Evolutionary conservation across 2,329 filamentous ascomycete genomes (phyloP).

Genomic region (Hymenoscyphus occultus): DNA sequence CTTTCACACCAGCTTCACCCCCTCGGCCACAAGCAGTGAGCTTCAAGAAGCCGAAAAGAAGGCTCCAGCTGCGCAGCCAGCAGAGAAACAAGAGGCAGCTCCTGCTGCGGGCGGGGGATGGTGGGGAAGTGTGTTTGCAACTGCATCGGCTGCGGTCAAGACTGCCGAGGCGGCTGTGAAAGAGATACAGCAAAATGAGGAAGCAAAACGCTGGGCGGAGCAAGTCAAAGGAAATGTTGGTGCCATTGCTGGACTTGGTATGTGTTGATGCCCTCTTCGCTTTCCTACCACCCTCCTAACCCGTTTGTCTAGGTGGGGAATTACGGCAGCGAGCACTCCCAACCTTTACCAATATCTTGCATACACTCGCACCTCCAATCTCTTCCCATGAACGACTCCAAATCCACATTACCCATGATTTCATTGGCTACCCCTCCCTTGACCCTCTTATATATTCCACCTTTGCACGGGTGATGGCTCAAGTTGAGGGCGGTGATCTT

Average conservation of each 20-base stretch:
- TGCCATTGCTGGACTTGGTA: constrained; percentile 72
- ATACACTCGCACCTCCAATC: constrained; percentile 94
- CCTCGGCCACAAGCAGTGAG: constrained; percentile 60
- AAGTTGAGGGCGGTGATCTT: constrained; percentile 94
- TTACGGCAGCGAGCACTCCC: constrained; percentile 82
- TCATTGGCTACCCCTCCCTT: constrained; percentile 89
- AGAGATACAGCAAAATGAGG: constrained; percentile 93
- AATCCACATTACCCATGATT: constrained; percentile 96
- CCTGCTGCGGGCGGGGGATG: constrained; percentile 63
- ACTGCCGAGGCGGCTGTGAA: constrained; percentile 90
- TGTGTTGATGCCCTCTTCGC: constrained; percentile 23
- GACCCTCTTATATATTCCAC: constrained; percentile 89
- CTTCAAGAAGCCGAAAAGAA: constrained; percentile 57
- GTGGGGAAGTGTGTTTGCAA: constrained; percentile 85
- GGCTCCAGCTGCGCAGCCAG: constrained; percentile 44
- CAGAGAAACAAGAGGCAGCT: constrained; percentile 36
- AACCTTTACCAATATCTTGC: constrained; percentile 90
- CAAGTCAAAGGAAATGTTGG: constrained; percentile 89
- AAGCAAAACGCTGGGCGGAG: constrained; percentile 93
- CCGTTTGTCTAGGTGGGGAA: constrained; percentile 67
- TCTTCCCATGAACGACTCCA: constrained; percentile 94
- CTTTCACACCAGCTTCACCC: constrained; percentile 69
- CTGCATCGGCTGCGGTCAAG: constrained; percentile 74
- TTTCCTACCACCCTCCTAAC: neutral
- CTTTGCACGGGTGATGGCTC: constrained; percentile 96